A percentile compares a stretch with the other conserved stretches of the same genome.
Evolutionary conservation across 176 grass and related monocot genomes (phyloP).

Genomic region (Aegilops bicornis): DNA sequence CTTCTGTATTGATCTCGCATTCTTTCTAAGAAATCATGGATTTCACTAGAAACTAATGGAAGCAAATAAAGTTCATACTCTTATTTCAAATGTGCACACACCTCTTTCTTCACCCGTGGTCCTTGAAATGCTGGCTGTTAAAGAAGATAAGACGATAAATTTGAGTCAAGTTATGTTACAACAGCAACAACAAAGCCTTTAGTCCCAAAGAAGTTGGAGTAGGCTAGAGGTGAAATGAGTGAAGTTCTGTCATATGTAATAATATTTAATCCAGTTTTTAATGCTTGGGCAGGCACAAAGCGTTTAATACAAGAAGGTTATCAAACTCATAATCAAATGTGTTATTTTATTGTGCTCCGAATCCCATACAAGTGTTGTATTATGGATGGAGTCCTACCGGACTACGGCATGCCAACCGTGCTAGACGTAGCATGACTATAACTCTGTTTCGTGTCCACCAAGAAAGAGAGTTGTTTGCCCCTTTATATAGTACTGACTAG

Average conservation of each 20-base stretch:
- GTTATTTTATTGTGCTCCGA: no score
- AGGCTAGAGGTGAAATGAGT: neutral
- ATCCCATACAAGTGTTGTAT: no score
- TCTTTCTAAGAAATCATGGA: neutral
- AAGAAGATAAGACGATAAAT: neutral
- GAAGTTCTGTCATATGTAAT: neutral
- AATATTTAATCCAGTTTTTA: neutral
- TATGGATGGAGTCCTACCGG: no score
- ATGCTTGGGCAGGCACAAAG: slow-evolving; percentile 1
- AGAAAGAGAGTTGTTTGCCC: no score
- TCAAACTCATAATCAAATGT: neutral
- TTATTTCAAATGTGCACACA: neutral
- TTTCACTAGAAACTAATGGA: neutral
- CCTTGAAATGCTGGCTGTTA: neutral
- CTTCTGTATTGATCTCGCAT: neutral
- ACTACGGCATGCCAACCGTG: no score
- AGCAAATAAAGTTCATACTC: neutral
- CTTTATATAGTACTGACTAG: no score
- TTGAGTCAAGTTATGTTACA: neutral
- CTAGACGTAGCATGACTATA: no score
- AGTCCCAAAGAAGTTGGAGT: no score
- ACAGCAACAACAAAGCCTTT: no score
- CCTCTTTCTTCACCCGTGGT: neutral
- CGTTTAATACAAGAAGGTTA: neutral
- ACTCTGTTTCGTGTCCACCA: no score